These are phyloP conservation scores for Ambrosia trifida DNA, from an alignment of 129 eudicot genomes.

Conservation along the genomic window DNA sequence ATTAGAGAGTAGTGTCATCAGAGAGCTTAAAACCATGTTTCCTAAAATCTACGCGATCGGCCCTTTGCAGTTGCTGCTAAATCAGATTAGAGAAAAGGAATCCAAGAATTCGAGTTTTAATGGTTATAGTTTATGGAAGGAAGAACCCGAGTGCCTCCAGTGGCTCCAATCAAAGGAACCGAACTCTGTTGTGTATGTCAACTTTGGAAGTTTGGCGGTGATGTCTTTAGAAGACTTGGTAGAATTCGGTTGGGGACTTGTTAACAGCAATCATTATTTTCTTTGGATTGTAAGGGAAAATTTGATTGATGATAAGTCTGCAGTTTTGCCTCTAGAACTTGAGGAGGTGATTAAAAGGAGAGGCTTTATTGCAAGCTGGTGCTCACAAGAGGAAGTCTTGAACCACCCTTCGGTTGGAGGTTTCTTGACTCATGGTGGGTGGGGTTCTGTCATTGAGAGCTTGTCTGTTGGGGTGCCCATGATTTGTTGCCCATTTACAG, in stretches of 20 bases:
- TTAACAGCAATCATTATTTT: slow-evolving; percentile 16
- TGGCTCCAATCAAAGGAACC: too few species aligned
- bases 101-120: not conserved
- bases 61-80: slow-evolving; percentile 40
- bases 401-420: slow-evolving; percentile 30
- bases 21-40: slow-evolving; percentile 28
- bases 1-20: slow-evolving; percentile 39
- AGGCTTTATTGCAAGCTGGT: slow-evolving; percentile 24
- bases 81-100: slow-evolving; percentile 33
- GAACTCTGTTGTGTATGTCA: too few species aligned
- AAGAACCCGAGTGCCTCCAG: slow-evolving; percentile 31
- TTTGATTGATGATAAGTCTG: slow-evolving; percentile 10
- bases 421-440: slow-evolving; percentile 32
- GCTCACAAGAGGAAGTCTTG: slow-evolving; percentile 30
- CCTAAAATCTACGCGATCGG: slow-evolving; percentile 48
- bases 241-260: slow-evolving; percentile 30
- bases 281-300: slow-evolving; percentile 30
- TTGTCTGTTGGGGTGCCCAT: slow-evolving; percentile 38
- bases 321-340: slow-evolving; percentile 20
- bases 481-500: slow-evolving; percentile 33
- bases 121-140: slow-evolving; percentile 42
- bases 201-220: not conserved
- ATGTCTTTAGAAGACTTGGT: slow-evolving; percentile 18
- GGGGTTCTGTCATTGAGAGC: slow-evolving; percentile 35
- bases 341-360: not conserved